These are phyloP conservation scores for Globisporangium okanoganense DNA, from an alignment of 352 stramenopile genomes.

Conservation along the genomic window DNA sequence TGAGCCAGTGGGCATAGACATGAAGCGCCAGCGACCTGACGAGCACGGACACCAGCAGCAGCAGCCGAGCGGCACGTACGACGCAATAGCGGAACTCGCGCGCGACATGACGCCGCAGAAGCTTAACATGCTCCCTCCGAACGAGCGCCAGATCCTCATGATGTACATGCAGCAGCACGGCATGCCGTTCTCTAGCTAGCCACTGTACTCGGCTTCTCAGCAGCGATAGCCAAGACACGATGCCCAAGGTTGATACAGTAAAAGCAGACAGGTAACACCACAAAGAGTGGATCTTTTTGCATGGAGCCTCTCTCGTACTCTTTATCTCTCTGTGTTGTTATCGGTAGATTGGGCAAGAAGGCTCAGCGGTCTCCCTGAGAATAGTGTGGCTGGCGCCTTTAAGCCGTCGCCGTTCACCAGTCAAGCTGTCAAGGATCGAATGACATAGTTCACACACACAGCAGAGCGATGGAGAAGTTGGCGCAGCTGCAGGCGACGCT, in stretches of 20 bases:
- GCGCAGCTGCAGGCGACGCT: constrained; percentile 43
- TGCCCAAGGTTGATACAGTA: constrained; percentile 3
- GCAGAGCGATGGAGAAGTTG: constrained; percentile 19
- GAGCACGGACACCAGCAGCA: constrained; percentile 11
- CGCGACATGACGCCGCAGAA: constrained; percentile 81
- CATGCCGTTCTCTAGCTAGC: constrained; percentile 36
- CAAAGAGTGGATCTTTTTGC: background rate
- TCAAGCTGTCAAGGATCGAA: background rate
- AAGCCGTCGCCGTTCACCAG: constrained; percentile 2
- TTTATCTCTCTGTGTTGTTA: background rate
- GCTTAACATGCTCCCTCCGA: constrained; percentile 70
- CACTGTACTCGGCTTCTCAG: background rate
- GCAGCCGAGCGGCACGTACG: constrained; percentile 31
- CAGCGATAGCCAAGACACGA: background rate
- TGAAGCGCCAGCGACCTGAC: constrained; percentile 11
- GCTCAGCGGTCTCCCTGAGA: constrained; percentile 6
- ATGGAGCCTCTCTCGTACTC: background rate
- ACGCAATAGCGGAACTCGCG: constrained; percentile 65
- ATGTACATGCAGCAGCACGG: constrained; percentile 83
- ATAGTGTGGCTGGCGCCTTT: background rate
- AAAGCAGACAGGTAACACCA: background rate
- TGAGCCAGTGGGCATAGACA: constrained; percentile 4
- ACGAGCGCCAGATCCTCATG: constrained; percentile 74
- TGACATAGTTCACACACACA: background rate
- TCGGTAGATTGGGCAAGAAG: background rate